Evolutionary conservation across 2,329 filamentous ascomycete genomes (phyloP).

Genomic region (Blastomyces gilchristii): DNA sequence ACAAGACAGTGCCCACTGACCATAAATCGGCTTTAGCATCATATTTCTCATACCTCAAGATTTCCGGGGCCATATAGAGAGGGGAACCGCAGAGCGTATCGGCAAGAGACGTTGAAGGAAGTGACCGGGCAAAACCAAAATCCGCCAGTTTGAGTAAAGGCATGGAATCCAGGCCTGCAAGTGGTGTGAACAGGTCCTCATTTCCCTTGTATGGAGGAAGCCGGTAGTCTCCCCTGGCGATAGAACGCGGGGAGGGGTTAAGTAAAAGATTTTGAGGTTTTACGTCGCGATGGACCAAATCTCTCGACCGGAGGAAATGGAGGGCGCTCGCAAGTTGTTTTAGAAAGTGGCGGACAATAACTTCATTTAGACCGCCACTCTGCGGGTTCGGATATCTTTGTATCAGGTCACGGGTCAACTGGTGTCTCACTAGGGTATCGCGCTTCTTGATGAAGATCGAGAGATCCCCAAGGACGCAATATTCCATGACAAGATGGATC

Average conservation of each 20-base stretch:
- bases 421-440: slow-evolving; percentile 66
- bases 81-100: slow-evolving; percentile 95
- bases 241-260: slow-evolving; percentile 66
- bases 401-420: slow-evolving; percentile 80
- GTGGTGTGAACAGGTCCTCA: slow-evolving; percentile 68
- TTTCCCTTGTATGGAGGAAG: slow-evolving; percentile 66
- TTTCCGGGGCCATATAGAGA: slow-evolving; percentile 97
- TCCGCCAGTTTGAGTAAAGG: slow-evolving; percentile 97
- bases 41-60: slow-evolving; percentile 92
- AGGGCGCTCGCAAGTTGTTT: slow-evolving; percentile 91
- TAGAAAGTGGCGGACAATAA: slow-evolving; percentile 90
- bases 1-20: slow-evolving; percentile 92
- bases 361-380: slow-evolving; percentile 83
- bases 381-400: slow-evolving; percentile 79
- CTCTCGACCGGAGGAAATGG: slow-evolving; percentile 71
- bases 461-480: slow-evolving; percentile 88
- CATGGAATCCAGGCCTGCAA: slow-evolving; percentile 68
- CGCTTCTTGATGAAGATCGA: slow-evolving; percentile 95
- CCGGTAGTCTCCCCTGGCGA: slow-evolving; percentile 51
- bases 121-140: slow-evolving; percentile 91
- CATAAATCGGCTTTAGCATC: slow-evolving; percentile 94
- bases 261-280: slow-evolving; percentile 94
- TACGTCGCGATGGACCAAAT: slow-evolving; percentile 91
- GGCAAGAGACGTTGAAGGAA: slow-evolving; percentile 82
- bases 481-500: slow-evolving; percentile 98